These are phyloP conservation scores for Santalum album DNA, from an alignment of 164 flowering plant genomes.

Conservation along the genomic window DNA sequence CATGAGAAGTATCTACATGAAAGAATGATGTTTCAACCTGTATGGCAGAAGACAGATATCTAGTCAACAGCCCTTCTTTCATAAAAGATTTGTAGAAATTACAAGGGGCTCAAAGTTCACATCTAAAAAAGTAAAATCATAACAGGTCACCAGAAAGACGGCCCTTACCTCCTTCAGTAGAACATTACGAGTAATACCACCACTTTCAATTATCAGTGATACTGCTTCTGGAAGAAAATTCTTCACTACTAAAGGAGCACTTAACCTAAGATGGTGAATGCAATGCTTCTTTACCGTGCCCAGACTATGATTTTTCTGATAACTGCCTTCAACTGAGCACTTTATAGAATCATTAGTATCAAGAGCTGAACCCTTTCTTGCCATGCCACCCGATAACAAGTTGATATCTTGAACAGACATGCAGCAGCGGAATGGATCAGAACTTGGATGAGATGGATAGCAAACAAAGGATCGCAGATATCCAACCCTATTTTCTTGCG, in stretches of 20 bases:
- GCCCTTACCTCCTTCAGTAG: conserved; percentile 57
- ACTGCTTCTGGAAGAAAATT: conserved; percentile 59
- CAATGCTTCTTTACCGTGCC: conserved; percentile 29
- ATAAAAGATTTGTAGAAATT: background rate
- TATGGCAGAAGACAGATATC: background rate
- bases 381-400: conserved; percentile 29
- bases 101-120: background rate
- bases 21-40: conserved; percentile 69
- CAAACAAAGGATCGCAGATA: conserved; percentile 73
- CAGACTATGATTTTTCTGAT: conserved; percentile 7
- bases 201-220: conserved; percentile 23
- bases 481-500: conserved; percentile 56
- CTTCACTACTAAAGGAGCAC: conserved; percentile 63
- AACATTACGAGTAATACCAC: background rate
- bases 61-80: background rate
- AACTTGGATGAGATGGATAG: conserved; percentile 85
- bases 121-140: background rate
- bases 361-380: conserved; percentile 17
- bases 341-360: conserved; percentile 14
- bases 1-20: conserved; percentile 82
- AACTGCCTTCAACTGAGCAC: conserved; percentile 9
- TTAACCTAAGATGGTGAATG: conserved; percentile 54
- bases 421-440: conserved; percentile 89
- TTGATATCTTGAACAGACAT: conserved; percentile 53
- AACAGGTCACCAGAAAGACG: background rate